Evolutionary conservation across 1,139 yeast species (phyloP).

Genomic region (Protomyces pachydermus): DNA sequence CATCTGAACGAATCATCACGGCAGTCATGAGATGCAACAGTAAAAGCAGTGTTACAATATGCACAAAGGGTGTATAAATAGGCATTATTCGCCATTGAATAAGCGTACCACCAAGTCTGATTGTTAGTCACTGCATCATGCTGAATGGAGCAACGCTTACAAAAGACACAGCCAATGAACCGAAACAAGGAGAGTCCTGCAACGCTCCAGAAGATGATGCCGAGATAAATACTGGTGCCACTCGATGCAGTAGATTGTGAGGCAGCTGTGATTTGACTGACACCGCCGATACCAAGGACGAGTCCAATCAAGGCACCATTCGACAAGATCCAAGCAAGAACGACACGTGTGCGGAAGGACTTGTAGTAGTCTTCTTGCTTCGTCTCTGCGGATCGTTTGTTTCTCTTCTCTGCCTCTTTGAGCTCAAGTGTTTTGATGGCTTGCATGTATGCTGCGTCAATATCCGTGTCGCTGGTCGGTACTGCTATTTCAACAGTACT

Average conservation of each 20-base stretch:
- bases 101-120: conserved; percentile 16
- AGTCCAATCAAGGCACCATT: conserved; percentile 63
- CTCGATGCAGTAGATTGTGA: conserved; percentile 14
- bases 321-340: conserved; percentile 70
- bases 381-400: conserved; percentile 36
- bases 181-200: conserved; percentile 69
- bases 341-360: conserved; percentile 69
- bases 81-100: conserved; percentile 15
- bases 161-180: conserved; percentile 48
- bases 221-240: conserved; percentile 49
- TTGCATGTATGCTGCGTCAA: conserved; percentile 55
- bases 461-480: conserved; percentile 60
- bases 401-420: conserved; percentile 36
- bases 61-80: background rate
- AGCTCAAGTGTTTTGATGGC: conserved; percentile 47
- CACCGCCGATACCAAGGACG: conserved; percentile 66
- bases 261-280: conserved; percentile 39
- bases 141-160: conserved; percentile 1
- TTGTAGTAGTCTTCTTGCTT: conserved; percentile 65
- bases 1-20: no score
- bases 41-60: no score
- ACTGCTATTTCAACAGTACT: conserved; percentile 56
- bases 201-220: conserved; percentile 73
- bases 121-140: conserved; percentile 5
- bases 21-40: no score